A percentile compares a stretch with the other conserved stretches of the same genome.
Conservation (phyloP, 106 monocot species). For the Dioscorea dumetorum region DNA sequence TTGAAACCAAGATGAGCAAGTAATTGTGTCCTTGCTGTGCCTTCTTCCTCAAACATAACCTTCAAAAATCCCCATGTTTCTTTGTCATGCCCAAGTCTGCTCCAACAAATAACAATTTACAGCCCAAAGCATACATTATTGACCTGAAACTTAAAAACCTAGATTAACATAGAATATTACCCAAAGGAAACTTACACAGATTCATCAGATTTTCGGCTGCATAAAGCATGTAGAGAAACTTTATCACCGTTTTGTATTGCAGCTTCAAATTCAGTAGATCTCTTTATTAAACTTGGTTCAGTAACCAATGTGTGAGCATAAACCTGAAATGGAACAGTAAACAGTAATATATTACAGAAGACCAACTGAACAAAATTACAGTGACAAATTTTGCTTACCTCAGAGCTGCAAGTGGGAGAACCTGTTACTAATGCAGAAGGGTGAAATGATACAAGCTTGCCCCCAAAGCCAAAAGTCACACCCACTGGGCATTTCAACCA, state of each 20-base stretch:
- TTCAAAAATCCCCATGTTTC: constrained; percentile 94
- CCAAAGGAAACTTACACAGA: constrained; percentile 41
- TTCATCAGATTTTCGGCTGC: constrained; percentile 73
- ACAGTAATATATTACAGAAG: constrained; percentile 9
- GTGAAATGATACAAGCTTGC: constrained; percentile 80
- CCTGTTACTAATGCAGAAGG: constrained; percentile 25
- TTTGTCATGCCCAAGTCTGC: constrained; percentile 73
- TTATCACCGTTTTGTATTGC: constrained; percentile 66
- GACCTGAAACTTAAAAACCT: neutral
- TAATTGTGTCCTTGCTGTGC: constrained; percentile 80
- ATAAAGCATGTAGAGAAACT: constrained; percentile 63
- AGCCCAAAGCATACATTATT: no score
- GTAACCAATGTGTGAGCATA: constrained; percentile 81
- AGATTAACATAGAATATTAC: neutral
- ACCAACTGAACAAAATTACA: neutral
- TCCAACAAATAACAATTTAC: constrained; percentile 11
- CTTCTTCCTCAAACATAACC: constrained; percentile 98
- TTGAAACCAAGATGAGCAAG: constrained; percentile 88
- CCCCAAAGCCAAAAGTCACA: constrained; percentile 95
- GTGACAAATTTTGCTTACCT: neutral
- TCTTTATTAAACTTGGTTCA: constrained; percentile 72
- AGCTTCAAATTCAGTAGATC: constrained; percentile 91
- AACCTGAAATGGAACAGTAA: constrained; percentile 44
- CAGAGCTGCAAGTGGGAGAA: constrained; percentile 4
- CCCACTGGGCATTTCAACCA: constrained; percentile 93